phyloP scores from a whole-genome alignment of 495 filamentous ascomycete genomes.

The Margaritispora aquatica region DNA sequence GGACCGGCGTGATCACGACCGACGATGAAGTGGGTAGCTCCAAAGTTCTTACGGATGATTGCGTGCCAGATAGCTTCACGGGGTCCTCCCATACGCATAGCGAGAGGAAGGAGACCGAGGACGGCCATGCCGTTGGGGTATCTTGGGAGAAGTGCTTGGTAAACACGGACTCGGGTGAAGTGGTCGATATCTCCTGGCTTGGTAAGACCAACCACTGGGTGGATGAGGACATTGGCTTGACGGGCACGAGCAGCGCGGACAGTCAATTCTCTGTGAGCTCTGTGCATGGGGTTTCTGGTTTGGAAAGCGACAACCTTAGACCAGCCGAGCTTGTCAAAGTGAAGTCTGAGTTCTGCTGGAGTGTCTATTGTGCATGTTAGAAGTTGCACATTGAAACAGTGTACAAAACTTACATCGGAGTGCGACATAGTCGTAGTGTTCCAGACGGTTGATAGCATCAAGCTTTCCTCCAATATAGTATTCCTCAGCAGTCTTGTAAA shows the following conservation, averaged over 20 bases:
- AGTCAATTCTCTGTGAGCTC: constrained; percentile 93
- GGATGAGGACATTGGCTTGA: constrained; percentile 97
- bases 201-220: constrained; percentile 95
- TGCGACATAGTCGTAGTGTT: constrained; percentile 98
- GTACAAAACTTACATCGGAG: constrained; percentile 65
- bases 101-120: constrained; percentile 87
- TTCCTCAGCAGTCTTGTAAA: constrained; percentile 71
- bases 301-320: constrained; percentile 95
- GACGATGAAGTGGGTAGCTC: constrained; percentile 98
- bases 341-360: constrained; percentile 85
- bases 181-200: constrained; percentile 99
- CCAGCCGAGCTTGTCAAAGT: constrained; percentile 99
- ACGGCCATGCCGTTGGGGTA: constrained; percentile 99
- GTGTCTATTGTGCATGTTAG: constrained; percentile 55
- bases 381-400: not conserved
- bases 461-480: constrained; percentile 95
- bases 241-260: constrained; percentile 92
- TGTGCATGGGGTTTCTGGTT: constrained; percentile 98
- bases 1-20: constrained; percentile 97
- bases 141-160: constrained; percentile 91
- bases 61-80: constrained; percentile 99
- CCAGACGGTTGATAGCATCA: constrained; percentile 85
- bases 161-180: constrained; percentile 97
- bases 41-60: constrained; percentile 99
- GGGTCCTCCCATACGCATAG: constrained; percentile 98